phyloP scores from a whole-genome alignment of 768 basidiomycete species.

The Candolleomyces aberdarensis region DNA sequence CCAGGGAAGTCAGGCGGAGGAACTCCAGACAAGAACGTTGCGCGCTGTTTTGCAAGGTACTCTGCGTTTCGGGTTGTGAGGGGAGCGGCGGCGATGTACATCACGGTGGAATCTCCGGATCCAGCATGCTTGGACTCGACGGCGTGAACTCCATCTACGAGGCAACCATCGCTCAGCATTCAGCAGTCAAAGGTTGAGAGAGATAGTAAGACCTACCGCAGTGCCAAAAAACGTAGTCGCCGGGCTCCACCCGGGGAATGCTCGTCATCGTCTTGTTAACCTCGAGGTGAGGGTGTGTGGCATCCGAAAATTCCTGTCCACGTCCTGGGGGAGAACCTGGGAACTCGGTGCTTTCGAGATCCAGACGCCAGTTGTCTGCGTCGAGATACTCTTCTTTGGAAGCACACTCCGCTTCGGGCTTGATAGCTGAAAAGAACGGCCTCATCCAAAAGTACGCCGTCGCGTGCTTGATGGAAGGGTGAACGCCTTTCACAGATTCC shows the following conservation, averaged over 20 bases:
- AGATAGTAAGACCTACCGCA: not conserved
- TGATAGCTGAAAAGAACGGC: slow-evolving; percentile 56
- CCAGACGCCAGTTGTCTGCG: slow-evolving; percentile 54
- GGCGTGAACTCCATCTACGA: slow-evolving; percentile 51
- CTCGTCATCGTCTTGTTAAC: slow-evolving; percentile 55
- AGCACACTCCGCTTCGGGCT: not conserved
- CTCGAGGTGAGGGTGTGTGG: slow-evolving; percentile 58
- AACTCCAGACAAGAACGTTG: slow-evolving; percentile 41
- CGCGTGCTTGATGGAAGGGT: slow-evolving; percentile 16
- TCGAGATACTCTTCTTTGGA: slow-evolving; percentile 25
- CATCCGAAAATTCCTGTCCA: slow-evolving; percentile 48
- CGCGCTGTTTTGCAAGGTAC: slow-evolving; percentile 47
- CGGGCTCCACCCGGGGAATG: slow-evolving; percentile 58
- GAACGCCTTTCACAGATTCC: not conserved
- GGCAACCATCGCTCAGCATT: not conserved
- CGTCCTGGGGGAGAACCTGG: slow-evolving; percentile 53
- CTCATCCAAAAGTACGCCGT: slow-evolving; percentile 62
- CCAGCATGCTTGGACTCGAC: slow-evolving; percentile 51
- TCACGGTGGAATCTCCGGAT: slow-evolving; percentile 46
- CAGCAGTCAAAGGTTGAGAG: not conserved
- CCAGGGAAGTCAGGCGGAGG: slow-evolving; percentile 58
- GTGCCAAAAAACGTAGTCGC: slow-evolving; percentile 49
- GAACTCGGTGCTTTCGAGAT: slow-evolving; percentile 49
- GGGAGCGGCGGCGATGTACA: slow-evolving; percentile 56
- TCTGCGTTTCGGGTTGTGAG: slow-evolving; percentile 45